phyloP scores from a whole-genome alignment of 2,329 filamentous ascomycete species.

The Truncatella angustata region DNA sequence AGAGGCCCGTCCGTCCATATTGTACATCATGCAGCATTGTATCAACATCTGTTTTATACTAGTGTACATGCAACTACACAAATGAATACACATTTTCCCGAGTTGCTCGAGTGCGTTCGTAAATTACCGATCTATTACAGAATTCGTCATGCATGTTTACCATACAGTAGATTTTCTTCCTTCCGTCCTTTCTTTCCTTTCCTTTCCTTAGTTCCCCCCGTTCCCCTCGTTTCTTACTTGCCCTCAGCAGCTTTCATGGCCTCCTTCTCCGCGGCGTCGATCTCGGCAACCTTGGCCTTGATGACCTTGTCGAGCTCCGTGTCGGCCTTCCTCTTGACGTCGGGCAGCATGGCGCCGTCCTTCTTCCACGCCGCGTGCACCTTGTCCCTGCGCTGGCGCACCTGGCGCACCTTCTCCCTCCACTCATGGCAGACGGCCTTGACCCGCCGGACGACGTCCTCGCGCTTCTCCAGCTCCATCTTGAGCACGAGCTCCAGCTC shows the following conservation, averaged over 20 bases:
- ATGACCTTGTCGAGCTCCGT: conserved; percentile 42
- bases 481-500: conserved; percentile 56
- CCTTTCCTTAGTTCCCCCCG: too few species aligned
- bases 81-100: not conserved
- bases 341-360: conserved; percentile 40
- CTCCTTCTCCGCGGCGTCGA: conserved; percentile 50
- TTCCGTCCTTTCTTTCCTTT: too few species aligned
- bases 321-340: conserved; percentile 39
- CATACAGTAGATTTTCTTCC: too few species aligned
- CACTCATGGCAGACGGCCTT: conserved; percentile 49
- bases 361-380: conserved; percentile 48
- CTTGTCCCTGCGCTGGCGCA: conserved; percentile 47
- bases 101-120: not conserved
- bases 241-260: conserved; percentile 34
- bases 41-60: conserved; percentile 17
- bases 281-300: conserved; percentile 47
- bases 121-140: not conserved
- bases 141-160: too few species aligned
- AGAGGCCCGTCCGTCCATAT: too few species aligned
- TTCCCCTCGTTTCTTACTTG: too few species aligned
- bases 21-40: conserved; percentile 20
- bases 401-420: conserved; percentile 47
- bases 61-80: conserved; percentile 19
- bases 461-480: conserved; percentile 50
- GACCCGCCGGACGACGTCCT: conserved; percentile 42